A percentile compares a stretch with the other conserved stretches of the same genome.
These are phyloP conservation scores for Calophaca sinica DNA, from an alignment of 306 rosid species.

Conservation along the genomic window DNA sequence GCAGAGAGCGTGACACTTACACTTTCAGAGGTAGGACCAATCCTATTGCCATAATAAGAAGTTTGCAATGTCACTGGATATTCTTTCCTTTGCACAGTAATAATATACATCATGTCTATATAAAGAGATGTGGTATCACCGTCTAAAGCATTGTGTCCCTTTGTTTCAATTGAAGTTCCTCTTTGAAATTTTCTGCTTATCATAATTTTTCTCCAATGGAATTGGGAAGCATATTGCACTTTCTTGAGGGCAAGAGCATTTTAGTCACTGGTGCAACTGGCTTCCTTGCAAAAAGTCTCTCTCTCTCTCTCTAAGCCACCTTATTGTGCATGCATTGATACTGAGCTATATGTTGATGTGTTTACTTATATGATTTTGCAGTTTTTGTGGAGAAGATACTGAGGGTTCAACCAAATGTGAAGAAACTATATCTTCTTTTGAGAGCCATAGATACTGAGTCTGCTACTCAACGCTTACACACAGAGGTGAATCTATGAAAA, in stretches of 20 bases:
- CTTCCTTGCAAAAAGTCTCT: conserved; percentile 73
- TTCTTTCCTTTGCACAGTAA: background rate
- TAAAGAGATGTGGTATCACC: background rate
- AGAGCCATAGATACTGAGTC: conserved; percentile 61
- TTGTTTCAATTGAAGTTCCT: background rate
- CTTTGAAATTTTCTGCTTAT: background rate
- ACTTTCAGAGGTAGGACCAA: background rate
- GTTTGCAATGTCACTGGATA: background rate
- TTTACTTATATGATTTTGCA: conserved; percentile 43
- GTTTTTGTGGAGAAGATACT: conserved; percentile 81
- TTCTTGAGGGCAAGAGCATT: conserved; percentile 61
- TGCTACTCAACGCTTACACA: conserved; percentile 60
- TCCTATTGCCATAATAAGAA: background rate
- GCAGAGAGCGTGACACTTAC: background rate
- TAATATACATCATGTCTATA: background rate
- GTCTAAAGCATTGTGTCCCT: background rate
- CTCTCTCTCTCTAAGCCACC: background rate
- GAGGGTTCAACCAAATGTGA: conserved; percentile 74
- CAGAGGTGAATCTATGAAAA: conserved; percentile 55
- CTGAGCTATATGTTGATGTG: background rate
- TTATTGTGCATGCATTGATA: background rate
- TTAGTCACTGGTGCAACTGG: conserved; percentile 79
- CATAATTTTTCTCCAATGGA: conserved; percentile 47
- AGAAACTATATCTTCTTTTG: conserved; percentile 76
- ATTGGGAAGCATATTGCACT: conserved; percentile 46